Evolutionary conservation across 768 basidiomycete genomes (phyloP), one percentile per base, ranked within the genome.

Genomic region (Boletus insuetus): DNA sequence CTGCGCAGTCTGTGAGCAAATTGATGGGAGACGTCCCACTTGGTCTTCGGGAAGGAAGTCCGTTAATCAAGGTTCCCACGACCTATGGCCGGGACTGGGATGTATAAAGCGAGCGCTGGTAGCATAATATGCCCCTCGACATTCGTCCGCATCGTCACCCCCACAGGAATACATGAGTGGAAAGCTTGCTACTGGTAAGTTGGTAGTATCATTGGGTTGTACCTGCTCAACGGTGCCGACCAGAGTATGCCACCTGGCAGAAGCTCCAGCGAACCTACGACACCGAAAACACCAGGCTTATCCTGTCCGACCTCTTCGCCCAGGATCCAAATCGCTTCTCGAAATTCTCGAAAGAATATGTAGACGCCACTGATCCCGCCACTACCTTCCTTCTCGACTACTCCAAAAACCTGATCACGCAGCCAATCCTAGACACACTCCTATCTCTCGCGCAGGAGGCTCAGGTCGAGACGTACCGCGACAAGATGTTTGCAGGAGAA

Each of bases 371-470:
- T 41, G 86, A 87, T 46, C 80, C 86, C 9, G 78, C 80, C 57
- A 86, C 87, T 49, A 87, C 89, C 49, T 82, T 99, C 78, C 82
- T 99, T 56, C 81, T 97, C 68, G 96, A 99, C 74, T 95, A 91
- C 77, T 97, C 94, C 69, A 98, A 99, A 77, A 96, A 98, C 77
- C 75, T 98, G 62, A 83, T 98, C 79, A 93, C 89, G 55, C 77
- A 91, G 67, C 85, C 90, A 53, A 86, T 98, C 74, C 80, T 95
- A 58, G 74, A 80, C 38, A 80, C 84, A 6, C 85, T 98, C 46
- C 78, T 98, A 61, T 70, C 78, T 14, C 86, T 99, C 55, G 92
- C 85, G 26, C 80, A 83, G 55, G 96, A 98, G 73, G 94, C 95
- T 31, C 74, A 83, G 46, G 83, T 98, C 53, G 94, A 97, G 81